A percentile compares a stretch with the other conserved stretches of the same genome.
Evolutionary conservation across 164 flowering plant species (phyloP).

Genomic region (Euptelea pleiosperma): DNA sequence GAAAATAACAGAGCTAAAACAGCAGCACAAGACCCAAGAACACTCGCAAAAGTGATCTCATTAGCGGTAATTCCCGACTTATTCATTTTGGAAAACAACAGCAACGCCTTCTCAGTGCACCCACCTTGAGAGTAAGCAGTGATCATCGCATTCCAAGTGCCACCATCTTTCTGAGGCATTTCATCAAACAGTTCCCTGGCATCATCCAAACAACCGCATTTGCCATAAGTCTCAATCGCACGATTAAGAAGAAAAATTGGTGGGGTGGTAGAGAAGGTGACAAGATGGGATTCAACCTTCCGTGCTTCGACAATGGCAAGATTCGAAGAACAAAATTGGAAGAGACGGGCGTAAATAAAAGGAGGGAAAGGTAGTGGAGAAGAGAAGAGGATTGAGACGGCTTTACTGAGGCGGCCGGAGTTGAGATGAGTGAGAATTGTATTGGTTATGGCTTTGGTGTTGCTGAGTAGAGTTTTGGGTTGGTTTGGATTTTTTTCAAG

Average conservation of each 20-base stretch:
- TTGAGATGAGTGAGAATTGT: slow-evolving; percentile 26
- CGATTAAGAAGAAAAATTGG: slow-evolving; percentile 46
- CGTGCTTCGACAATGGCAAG: slow-evolving; percentile 38
- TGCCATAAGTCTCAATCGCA: slow-evolving; percentile 49
- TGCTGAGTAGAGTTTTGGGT: slow-evolving; percentile 12
- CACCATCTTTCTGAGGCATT: slow-evolving; percentile 58
- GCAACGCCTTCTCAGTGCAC: slow-evolving; percentile 29
- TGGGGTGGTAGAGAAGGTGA: slow-evolving; percentile 22
- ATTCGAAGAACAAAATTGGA: slow-evolving; percentile 34
- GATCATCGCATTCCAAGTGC: slow-evolving; percentile 67
- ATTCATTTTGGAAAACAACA: slow-evolving; percentile 35
- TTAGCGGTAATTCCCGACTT: slow-evolving; percentile 29
- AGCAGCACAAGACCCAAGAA: slow-evolving; percentile 44
- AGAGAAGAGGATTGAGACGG: slow-evolving; percentile 39
- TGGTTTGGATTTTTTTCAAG: slow-evolving; percentile 15
- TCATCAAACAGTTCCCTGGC: slow-evolving; percentile 60
- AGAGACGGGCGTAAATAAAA: slow-evolving; percentile 37
- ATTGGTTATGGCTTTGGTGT: slow-evolving; percentile 18
- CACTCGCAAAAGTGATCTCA: slow-evolving; percentile 58
- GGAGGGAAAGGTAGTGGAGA: slow-evolving; percentile 30
- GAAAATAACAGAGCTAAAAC: slow-evolving; percentile 28
- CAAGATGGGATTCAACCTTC: slow-evolving; percentile 44
- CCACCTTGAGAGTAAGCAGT: slow-evolving; percentile 42
- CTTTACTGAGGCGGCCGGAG: too few species aligned
- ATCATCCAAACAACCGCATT: slow-evolving; percentile 50